Conservation (phyloP, 2,329 filamentous ascomycete species). For the Xylaria sp. region DNA sequence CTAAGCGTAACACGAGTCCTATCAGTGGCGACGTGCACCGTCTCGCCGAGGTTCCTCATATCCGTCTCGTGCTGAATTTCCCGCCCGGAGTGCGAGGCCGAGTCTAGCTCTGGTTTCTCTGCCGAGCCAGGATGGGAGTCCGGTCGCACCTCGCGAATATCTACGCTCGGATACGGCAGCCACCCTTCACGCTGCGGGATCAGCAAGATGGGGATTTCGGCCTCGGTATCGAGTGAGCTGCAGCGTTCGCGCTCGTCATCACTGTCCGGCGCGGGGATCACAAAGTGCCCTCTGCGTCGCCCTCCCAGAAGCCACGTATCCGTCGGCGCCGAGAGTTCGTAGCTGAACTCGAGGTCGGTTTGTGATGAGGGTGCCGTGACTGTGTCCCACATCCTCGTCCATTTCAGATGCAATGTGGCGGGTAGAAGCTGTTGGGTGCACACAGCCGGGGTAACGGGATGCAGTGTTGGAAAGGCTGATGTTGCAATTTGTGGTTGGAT, state of each 20-base stretch:
- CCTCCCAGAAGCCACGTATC: slow-evolving; percentile 89
- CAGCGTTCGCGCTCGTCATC: slow-evolving; percentile 33
- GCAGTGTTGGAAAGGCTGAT: slow-evolving; percentile 36
- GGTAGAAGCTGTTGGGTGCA: slow-evolving; percentile 69
- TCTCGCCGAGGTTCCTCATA: slow-evolving; percentile 77
- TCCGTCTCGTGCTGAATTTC: slow-evolving; percentile 75
- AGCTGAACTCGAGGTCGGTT: slow-evolving; percentile 73
- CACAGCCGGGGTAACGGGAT: slow-evolving; percentile 48
- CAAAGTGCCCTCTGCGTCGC: slow-evolving; percentile 78
- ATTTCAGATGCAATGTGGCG: slow-evolving; percentile 65
- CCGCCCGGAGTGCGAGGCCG: slow-evolving; percentile 28
- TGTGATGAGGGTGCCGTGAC: slow-evolving; percentile 41
- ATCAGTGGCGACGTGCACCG: slow-evolving; percentile 75
- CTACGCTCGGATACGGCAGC: slow-evolving; percentile 77
- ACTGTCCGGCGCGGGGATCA: slow-evolving; percentile 51
- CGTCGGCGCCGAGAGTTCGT: slow-evolving; percentile 75
- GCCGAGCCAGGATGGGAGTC: slow-evolving; percentile 10
- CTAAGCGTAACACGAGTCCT: slow-evolving; percentile 74
- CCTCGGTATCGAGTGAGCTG: slow-evolving; percentile 55
- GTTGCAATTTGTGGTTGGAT: slow-evolving; percentile 48
- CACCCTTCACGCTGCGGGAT: slow-evolving; percentile 81
- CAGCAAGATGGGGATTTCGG: slow-evolving; percentile 71
- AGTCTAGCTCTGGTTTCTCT: slow-evolving; percentile 18
- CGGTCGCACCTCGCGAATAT: slow-evolving; percentile 69
- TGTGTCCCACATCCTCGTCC: slow-evolving; percentile 68